These are phyloP conservation scores for Delonix regia DNA, from an alignment of 306 rosid species.

Conservation along the genomic window DNA sequence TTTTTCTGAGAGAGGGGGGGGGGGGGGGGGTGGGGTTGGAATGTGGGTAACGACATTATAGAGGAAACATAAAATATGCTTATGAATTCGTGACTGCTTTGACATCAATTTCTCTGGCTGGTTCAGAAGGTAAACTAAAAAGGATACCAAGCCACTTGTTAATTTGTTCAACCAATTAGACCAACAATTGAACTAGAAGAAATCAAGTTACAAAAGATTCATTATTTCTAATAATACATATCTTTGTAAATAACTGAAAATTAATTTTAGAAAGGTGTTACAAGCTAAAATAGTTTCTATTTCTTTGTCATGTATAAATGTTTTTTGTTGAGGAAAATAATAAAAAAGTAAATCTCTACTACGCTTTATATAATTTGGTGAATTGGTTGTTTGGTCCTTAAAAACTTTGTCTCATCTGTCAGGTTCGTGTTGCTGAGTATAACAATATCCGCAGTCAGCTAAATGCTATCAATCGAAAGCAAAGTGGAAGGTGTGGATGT, in stretches of 20 bases:
- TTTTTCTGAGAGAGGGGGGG: neutral
- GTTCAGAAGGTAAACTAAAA: neutral
- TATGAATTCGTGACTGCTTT: neutral
- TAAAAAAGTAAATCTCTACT: neutral
- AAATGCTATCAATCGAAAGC: constrained; percentile 83
- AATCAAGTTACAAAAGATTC: neutral
- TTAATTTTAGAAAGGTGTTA: neutral
- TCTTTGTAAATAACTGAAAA: neutral
- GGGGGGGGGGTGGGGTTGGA: neutral
- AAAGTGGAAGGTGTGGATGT: constrained; percentile 74
- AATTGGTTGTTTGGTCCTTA: constrained; percentile 5
- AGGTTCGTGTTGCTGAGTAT: constrained; percentile 85
- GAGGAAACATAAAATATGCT: neutral
- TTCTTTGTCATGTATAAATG: neutral
- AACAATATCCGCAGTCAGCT: constrained; percentile 79
- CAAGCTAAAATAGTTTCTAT: neutral
- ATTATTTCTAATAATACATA: neutral
- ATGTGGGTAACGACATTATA: neutral
- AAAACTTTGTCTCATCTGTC: constrained; percentile 24
- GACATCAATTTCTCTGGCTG: neutral
- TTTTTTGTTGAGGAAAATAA: neutral
- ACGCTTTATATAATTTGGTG: neutral
- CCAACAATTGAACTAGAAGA: neutral
- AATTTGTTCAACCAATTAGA: neutral
- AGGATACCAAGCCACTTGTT: neutral